Evolutionary conservation across 352 stramenopile genomes (phyloP), one percentile per base, ranked within the genome.

Genomic region (Phytophthora multivora): DNA sequence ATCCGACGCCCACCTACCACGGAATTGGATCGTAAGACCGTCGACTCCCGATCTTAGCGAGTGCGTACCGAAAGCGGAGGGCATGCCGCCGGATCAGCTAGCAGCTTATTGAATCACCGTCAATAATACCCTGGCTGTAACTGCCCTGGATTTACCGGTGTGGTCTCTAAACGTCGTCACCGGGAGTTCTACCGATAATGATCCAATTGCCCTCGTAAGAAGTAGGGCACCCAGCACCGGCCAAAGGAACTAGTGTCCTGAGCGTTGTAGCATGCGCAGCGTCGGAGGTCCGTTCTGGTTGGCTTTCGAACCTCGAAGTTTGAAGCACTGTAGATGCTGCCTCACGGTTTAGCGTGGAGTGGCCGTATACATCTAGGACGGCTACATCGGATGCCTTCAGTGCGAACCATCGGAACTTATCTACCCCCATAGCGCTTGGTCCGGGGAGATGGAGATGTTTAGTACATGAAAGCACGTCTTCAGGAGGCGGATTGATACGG

Each of bases 371-470:
- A n/a, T 40, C 35, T n/a, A 16, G 2, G 35, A 40, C 35, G 9
- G 35, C 35, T 40, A 40, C 1, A 7, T 40, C 35, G 9, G 35
- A 40, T 16, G 35, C 35, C n/a, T 15, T 40, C 35, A 40, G 12
- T 5, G 35, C 35, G 5, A 40, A 40, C 35, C 35, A 40, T 1
- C 35, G 35, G 13, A 40, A 40, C 35, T 40, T 40, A 11, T 16
- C 12, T n/a, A n/a, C 40, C 51, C 36, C 28, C 39, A 51, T 0
- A 59, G 39, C 3, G 51, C 39, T 50, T 51, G 51, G 38, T 49
- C 51, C 39, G 25, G 42, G 25, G 26, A 19, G 19, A 30, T 18
- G 38, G 9, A 46, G 40, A 51, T 18, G 16, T 36, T 25, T 21
- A 51, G 30, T 13, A n/a, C 8, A 31, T 5, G 51, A 43, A 40